Conservation (phyloP, 1,139 yeast genomes). For the Scheffersomyces parashehatae region DNA sequence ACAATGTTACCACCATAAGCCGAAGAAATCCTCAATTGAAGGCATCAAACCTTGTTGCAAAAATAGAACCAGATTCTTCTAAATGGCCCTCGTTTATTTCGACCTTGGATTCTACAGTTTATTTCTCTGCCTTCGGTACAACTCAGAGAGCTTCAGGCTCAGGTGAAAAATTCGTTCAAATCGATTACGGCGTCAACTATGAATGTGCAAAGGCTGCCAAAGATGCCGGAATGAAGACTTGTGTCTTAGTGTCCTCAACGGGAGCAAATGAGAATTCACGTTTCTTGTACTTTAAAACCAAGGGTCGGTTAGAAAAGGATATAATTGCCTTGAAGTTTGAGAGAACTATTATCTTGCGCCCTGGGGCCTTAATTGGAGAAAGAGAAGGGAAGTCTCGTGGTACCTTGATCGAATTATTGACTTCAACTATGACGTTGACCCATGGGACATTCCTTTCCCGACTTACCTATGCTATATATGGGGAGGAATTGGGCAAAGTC, state of each 20-base stretch:
- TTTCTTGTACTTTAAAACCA: conserved; percentile 56
- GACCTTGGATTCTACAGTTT: conserved; percentile 23
- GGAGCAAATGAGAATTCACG: conserved; percentile 58
- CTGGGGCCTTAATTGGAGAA: conserved; percentile 67
- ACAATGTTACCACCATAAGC: conserved; percentile 43
- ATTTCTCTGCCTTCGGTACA: conserved; percentile 76
- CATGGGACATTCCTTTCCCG: conserved; percentile 28
- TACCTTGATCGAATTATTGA: conserved; percentile 24
- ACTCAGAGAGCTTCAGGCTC: conserved; percentile 73
- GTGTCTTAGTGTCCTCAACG: conserved; percentile 59
- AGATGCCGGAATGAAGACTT: conserved; percentile 61
- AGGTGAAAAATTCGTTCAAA: conserved; percentile 58
- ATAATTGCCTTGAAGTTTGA: conserved; percentile 59
- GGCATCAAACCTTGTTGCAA: conserved; percentile 23
- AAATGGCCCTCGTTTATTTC: conserved; percentile 41
- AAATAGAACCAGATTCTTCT: conserved; percentile 36
- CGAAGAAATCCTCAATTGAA: conserved; percentile 35
- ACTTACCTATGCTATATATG: conserved; percentile 41
- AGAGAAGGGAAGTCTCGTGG: conserved; percentile 45
- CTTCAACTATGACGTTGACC: conserved; percentile 28
- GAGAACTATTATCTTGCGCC: conserved; percentile 65
- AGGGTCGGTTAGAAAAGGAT: conserved; percentile 67
- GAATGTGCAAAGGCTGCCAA: conserved; percentile 71
- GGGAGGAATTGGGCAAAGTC: conserved; percentile 50
- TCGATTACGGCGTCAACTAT: conserved; percentile 70